A percentile compares a stretch with the other conserved stretches of the same genome.
These are phyloP conservation scores for Corynascus novoguineensis DNA, from an alignment of 495 filamentous ascomycete species.

Conservation along the genomic window DNA sequence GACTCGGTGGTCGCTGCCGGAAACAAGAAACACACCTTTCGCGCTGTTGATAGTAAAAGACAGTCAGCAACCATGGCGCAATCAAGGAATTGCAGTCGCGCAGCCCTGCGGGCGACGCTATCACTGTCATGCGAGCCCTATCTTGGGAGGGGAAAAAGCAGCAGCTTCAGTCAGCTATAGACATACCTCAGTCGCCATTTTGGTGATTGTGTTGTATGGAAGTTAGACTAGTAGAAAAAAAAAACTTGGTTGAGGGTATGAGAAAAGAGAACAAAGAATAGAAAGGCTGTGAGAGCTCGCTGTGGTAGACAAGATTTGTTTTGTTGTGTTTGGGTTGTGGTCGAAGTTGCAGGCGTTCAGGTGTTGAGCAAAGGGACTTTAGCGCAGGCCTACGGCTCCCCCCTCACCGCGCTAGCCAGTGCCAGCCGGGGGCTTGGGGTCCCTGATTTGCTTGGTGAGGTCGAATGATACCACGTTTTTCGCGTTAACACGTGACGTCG, in stretches of 20 bases:
- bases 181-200: conserved; percentile 67
- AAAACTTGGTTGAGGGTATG: conserved; percentile 21
- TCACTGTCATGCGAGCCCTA: conserved; percentile 26
- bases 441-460: conserved; percentile 19
- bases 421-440: conserved; percentile 20
- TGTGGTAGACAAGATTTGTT: conserved; percentile 21
- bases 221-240: conserved; percentile 20
- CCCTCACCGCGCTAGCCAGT: conserved; percentile 26
- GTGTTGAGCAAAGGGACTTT: conserved; percentile 29
- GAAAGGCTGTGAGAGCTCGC: conserved; percentile 12
- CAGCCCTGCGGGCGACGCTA: conserved; percentile 19
- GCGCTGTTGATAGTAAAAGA: conserved; percentile 50
- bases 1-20: conserved; percentile 3
- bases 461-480: conserved; percentile 19
- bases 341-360: conserved; percentile 18
- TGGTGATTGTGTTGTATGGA: conserved; percentile 25
- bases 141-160: conserved; percentile 30
- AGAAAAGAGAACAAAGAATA: conserved; percentile 14
- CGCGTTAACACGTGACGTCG: conserved; percentile 23
- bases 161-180: conserved; percentile 21
- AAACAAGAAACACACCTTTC: conserved; percentile 61
- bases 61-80: conserved; percentile 37
- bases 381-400: conserved; percentile 19
- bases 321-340: conserved; percentile 32
- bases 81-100: neutral